Evolutionary conservation across 805 yeast species (phyloP).

Genomic region (Lachancea lanzarotensis): DNA sequence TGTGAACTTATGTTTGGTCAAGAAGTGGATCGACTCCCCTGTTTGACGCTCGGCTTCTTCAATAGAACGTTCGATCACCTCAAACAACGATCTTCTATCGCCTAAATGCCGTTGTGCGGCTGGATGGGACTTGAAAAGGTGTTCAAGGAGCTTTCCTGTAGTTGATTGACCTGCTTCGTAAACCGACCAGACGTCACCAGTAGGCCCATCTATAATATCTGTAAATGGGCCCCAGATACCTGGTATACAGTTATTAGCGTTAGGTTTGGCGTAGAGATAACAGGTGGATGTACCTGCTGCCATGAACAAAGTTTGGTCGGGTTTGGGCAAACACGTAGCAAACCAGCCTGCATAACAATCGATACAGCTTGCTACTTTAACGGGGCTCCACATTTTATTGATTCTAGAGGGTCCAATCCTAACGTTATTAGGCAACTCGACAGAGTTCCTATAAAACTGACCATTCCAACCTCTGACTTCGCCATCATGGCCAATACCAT

Average conservation of each 20-base stretch:
- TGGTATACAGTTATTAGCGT: slow-evolving; percentile 16
- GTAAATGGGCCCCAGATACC: slow-evolving; percentile 62
- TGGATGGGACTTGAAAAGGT: slow-evolving; percentile 40
- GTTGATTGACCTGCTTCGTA: slow-evolving; percentile 56
- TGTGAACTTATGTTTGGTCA: slow-evolving; percentile 36
- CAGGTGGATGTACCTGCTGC: slow-evolving; percentile 63
- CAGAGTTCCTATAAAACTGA: slow-evolving; percentile 18
- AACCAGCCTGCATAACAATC: slow-evolving; percentile 57
- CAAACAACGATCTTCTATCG: slow-evolving; percentile 16
- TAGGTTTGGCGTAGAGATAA: slow-evolving; percentile 33
- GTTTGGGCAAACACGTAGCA: slow-evolving; percentile 29
- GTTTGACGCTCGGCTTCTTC: slow-evolving; percentile 10
- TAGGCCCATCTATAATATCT: slow-evolving; percentile 25
- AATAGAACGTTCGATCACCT: slow-evolving; percentile 19
- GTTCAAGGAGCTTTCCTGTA: slow-evolving; percentile 48
- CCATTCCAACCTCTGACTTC: slow-evolving; percentile 49
- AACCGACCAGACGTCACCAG: slow-evolving; percentile 21
- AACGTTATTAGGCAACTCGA: slow-evolving; percentile 24
- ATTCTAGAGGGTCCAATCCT: slow-evolving; percentile 11
- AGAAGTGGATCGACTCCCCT: slow-evolving; percentile 20
- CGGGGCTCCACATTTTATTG: slow-evolving; percentile 7
- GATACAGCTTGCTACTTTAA: slow-evolving; percentile 44
- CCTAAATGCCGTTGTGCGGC: slow-evolving; percentile 17
- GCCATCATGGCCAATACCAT: slow-evolving; percentile 46
- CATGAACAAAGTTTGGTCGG: slow-evolving; percentile 35